A percentile compares a stretch with the other conserved stretches of the same genome.
phyloP scores from a whole-genome alignment of 2,329 filamentous ascomycete genomes.

The Pseudocercospora crystallina region DNA sequence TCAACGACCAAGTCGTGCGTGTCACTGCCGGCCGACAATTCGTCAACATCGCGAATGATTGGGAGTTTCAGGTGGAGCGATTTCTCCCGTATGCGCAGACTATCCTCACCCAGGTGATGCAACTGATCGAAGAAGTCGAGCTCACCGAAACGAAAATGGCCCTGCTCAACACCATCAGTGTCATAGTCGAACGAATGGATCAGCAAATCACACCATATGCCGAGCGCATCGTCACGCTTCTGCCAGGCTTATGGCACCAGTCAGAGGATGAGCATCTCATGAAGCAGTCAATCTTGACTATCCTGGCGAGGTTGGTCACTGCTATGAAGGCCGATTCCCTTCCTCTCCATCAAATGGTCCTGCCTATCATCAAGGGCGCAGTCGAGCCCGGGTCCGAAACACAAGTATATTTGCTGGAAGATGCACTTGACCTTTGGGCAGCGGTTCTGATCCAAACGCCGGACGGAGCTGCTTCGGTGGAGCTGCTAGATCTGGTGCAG shows the following conservation, averaged over 20 bases:
- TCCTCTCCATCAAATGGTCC: constrained; percentile 74
- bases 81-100: constrained; percentile 78
- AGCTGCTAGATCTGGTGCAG: constrained; percentile 44
- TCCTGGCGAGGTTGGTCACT: constrained; percentile 80
- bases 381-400: constrained; percentile 72
- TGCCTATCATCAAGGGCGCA: constrained; percentile 79
- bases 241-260: constrained; percentile 81
- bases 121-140: constrained; percentile 75
- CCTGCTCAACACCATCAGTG: constrained; percentile 80
- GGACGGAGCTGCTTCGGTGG: constrained; percentile 38
- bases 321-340: constrained; percentile 78
- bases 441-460: constrained; percentile 67
- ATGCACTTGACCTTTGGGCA: constrained; percentile 86
- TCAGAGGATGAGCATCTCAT: constrained; percentile 86
- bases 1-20: constrained; percentile 88
- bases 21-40: constrained; percentile 88
- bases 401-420: constrained; percentile 82
- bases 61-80: constrained; percentile 70
- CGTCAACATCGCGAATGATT: constrained; percentile 76
- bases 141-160: constrained; percentile 87
- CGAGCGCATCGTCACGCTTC: constrained; percentile 75
- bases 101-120: constrained; percentile 71
- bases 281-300: constrained; percentile 87
- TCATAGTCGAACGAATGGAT: constrained; percentile 79
- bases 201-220: constrained; percentile 66